These are phyloP conservation scores for Polygonum maritimum DNA, from an alignment of 148 eudicot genomes.

Conservation along the genomic window DNA sequence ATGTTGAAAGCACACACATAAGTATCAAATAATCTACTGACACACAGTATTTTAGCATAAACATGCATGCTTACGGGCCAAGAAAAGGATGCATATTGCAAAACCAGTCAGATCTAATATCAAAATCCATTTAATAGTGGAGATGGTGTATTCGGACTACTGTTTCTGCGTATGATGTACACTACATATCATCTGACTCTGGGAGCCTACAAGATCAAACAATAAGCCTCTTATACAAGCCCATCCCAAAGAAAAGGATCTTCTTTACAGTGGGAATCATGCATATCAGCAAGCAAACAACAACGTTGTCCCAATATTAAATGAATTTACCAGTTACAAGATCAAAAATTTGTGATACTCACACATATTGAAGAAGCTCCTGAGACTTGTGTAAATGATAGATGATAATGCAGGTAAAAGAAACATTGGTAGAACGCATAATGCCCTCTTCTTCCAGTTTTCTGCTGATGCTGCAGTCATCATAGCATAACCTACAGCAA, in stretches of 20 bases:
- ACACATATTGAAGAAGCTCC: conserved; percentile 62
- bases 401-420: conserved; percentile 57
- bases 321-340: background rate
- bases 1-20: background rate
- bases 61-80: background rate
- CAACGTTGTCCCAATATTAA: background rate
- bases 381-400: conserved; percentile 39
- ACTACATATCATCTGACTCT: background rate
- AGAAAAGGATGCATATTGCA: background rate
- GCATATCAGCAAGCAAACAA: background rate
- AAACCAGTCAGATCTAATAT: background rate
- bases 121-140: background rate
- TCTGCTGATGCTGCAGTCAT: conserved; percentile 63
- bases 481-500: conserved; percentile 90
- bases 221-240: background rate
- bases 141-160: background rate
- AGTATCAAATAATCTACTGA: background rate
- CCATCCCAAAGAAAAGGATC: background rate
- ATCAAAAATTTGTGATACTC: conserved; percentile 23
- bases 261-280: background rate
- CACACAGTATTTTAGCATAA: background rate
- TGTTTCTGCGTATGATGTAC: background rate
- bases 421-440: conserved; percentile 91
- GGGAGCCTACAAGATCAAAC: background rate
- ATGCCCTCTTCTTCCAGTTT: conserved; percentile 78